Percentiles rank a stretch among this genome's conserved stretches.
These are phyloP conservation scores for Lolium perenne DNA, from an alignment of 176 grass and related monocot species.

Conservation along the genomic window DNA sequence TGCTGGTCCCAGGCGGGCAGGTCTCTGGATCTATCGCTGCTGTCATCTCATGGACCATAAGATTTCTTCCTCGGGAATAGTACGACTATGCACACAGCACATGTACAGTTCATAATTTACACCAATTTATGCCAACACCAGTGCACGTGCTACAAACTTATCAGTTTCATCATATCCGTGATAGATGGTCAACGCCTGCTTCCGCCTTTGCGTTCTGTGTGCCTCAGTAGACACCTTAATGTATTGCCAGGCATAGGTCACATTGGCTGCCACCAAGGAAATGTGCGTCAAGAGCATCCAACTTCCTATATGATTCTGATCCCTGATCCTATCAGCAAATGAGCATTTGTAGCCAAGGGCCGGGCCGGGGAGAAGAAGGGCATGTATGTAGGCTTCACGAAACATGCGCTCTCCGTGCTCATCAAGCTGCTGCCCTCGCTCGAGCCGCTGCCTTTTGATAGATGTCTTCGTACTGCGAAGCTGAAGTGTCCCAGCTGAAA, in stretches of 20 bases:
- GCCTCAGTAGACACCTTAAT: too few relatives aligned
- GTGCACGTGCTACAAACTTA: not conserved
- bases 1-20: not conserved
- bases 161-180: not conserved
- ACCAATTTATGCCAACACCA: not conserved
- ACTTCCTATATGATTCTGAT: not conserved
- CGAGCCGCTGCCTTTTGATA: slow-evolving; percentile 68
- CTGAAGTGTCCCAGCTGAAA: slow-evolving; percentile 90
- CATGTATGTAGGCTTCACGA: not conserved
- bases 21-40: not conserved
- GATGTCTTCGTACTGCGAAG: slow-evolving; percentile 82
- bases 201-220: not conserved
- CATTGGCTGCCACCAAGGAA: too few relatives aligned
- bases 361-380: not conserved
- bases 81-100: not conserved
- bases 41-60: not conserved
- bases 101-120: not conserved
- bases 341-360: not conserved
- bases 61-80: not conserved
- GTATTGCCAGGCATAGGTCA: not conserved
- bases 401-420: slow-evolving; percentile 19
- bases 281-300: not conserved
- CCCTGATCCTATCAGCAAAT: not conserved
- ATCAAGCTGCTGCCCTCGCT: slow-evolving; percentile 61
- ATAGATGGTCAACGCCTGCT: not conserved